Base-by-base conservation (phyloP, 2,329 filamentous ascomycete genomes). In the Dactylellina leptospora region DNA sequence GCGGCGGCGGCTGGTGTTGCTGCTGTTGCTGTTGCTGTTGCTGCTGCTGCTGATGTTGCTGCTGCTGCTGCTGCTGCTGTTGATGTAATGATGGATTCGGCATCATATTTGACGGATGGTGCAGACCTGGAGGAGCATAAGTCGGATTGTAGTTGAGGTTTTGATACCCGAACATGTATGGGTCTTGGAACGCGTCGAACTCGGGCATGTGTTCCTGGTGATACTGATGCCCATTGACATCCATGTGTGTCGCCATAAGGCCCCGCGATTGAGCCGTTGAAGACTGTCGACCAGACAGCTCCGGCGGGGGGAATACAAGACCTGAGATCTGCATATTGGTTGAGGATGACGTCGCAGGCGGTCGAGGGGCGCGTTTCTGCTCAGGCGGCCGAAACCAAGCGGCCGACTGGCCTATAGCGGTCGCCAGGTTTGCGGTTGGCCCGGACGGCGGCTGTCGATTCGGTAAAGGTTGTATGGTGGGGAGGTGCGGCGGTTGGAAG, bases 31-130 rank as follows among this genome's bases (percentile, higher is more conserved):
- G 74, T 18, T 74, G 66, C 20, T 75, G 74, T 33, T 74, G 75
- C 23, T 69, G 69, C 40, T 72, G 74, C 16, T 76, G 75, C n/a
- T 54, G 75, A 33, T 60, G 75, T n/a, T 74, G 63, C 25, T 71
- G 71, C 10, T 68, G 64, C 4, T 56, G 69, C 18, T 75, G 74
- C 40, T 75, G 75, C 36, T 77, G 75, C 33, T 75, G 75, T 28
- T 75, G 74, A 48, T 75, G 75, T 36, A 69, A 58, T 28, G 68
- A 72, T 0, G 59, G 68, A 51, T 47, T 72, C 9, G 59, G 68
- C 68, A 72, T 72, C 68, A 72, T 72, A 44, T 59, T 64, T 23
- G 68, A 72, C 28, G 68, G 59, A 30, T 72, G 68, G 16, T 72
- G 68, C 18, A 72, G 53, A 11, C 68, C 68, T 13, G 68, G 59